Percentiles rank a stretch among this genome's conserved stretches.
phyloP scores from a whole-genome alignment of 495 filamentous ascomycete genomes.

The Bacidia gigantensis region DNA sequence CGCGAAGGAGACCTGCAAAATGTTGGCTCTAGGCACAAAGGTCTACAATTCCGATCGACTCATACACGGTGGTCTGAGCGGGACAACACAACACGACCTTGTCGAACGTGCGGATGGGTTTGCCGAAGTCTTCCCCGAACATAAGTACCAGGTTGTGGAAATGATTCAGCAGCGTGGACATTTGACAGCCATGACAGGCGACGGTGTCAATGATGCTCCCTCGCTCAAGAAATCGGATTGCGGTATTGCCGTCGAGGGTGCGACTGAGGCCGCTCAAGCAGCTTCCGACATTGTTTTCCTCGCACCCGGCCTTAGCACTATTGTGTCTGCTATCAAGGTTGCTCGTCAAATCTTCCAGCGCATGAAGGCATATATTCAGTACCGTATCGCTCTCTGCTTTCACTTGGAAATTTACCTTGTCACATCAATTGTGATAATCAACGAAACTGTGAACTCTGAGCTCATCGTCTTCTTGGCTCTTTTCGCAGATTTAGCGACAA shows the following conservation, averaged over 20 bases:
- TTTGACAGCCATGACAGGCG: slow-evolving; percentile 95
- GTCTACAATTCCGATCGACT: slow-evolving; percentile 65
- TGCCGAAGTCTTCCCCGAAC: slow-evolving; percentile 90
- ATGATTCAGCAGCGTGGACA: slow-evolving; percentile 95
- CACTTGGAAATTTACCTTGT: slow-evolving; percentile 69
- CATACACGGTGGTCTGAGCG: slow-evolving; percentile 60
- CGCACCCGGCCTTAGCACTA: slow-evolving; percentile 61
- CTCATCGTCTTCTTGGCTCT: slow-evolving; percentile 66
- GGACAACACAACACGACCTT: slow-evolving; percentile 60
- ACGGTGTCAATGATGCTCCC: slow-evolving; percentile 94
- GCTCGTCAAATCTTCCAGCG: slow-evolving; percentile 71
- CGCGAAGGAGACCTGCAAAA: slow-evolving; percentile 70
- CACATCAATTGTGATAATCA: slow-evolving; percentile 63
- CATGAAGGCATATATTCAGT: slow-evolving; percentile 72
- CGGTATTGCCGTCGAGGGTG: slow-evolving; percentile 67
- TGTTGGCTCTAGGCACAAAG: slow-evolving; percentile 63
- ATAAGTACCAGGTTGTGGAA: slow-evolving; percentile 96
- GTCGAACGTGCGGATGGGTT: slow-evolving; percentile 58
- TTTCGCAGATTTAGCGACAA: slow-evolving; percentile 65
- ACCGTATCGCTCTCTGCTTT: slow-evolving; percentile 65
- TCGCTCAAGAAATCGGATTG: slow-evolving; percentile 90
- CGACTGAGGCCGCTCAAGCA: slow-evolving; percentile 62
- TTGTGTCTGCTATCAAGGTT: slow-evolving; percentile 66
- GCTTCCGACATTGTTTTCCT: slow-evolving; percentile 72
- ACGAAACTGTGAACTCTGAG: slow-evolving; percentile 52